Evolutionary conservation across 805 yeast genomes (phyloP), one percentile per base, ranked within the genome.

Genomic region (Lachancea lanzarotensis): DNA sequence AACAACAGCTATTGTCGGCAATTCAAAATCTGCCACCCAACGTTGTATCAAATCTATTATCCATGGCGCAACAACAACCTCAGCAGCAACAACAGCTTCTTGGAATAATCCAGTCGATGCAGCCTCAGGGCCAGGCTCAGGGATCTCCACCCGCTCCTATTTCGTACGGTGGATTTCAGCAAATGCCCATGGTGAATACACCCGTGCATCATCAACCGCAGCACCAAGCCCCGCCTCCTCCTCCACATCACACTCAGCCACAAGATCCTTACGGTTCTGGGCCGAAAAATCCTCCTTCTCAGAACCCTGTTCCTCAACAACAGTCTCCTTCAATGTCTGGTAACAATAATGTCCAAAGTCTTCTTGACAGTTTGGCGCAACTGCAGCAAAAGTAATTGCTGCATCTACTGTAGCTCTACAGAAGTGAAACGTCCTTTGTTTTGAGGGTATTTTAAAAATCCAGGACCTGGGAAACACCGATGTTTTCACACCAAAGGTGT

Each of bases 281-380:
- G 35, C 45, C 38, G 5, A 42, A 38, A 17, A 48, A 45, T 32
- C 45, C 51, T 11, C 43, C 43, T n/a, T 27, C 43, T 13, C 43
- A 40, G 17, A 40, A 40, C 32, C 43, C 43, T 18, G 36, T 40
- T 17, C 46, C 48, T 13, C 54, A 49, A 47, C 53, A 38, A 32
- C 49, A 41, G 45, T 35, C 40, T 35, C 40, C 26, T 25, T 45
- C 55, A 18, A 54, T 50, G 34, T 56, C 53, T 38, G 56, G 60
- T 25, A 57, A 61, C 32, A 60, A 54, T 45, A 64, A 62, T 43
- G 71, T 67, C 22, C 67, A 67, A 54, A 60, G 66, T 44, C 53
- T 69, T 37, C 50, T 69, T 49, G 70, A 68, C 38, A 61, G 70
- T 40, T 52, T 69, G 43, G 67, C 69, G 15, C 64, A 66, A 49